Evolutionary conservation across 2,329 filamentous ascomycete species (phyloP).

Genomic region (Penicillium sp.): DNA sequence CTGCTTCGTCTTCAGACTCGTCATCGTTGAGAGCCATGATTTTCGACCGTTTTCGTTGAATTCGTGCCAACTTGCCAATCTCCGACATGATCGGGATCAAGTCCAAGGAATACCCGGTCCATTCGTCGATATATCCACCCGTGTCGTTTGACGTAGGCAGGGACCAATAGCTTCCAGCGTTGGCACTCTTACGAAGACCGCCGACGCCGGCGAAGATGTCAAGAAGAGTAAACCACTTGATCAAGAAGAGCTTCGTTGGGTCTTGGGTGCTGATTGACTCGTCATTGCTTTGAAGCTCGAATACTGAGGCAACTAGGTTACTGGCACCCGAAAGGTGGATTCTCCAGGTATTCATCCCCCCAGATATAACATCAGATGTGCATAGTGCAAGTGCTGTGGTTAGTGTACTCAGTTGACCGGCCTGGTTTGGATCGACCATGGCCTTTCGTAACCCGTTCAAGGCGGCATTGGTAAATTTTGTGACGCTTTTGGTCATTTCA

Average conservation of each 20-base stretch:
- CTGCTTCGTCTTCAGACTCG: slow-evolving; percentile 13
- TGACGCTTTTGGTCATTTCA: slow-evolving; percentile 7
- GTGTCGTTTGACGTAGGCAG: slow-evolving; percentile 9
- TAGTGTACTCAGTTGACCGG: slow-evolving; percentile 12
- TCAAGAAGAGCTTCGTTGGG: slow-evolving; percentile 11
- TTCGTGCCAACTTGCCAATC: slow-evolving; percentile 13
- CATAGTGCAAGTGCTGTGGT: slow-evolving; percentile 18
- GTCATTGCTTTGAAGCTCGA: slow-evolving; percentile 6
- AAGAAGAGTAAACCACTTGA: slow-evolving; percentile 15
- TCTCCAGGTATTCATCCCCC: slow-evolving; percentile 16
- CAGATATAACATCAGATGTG: slow-evolving; percentile 17
- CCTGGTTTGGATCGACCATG: slow-evolving; percentile 15
- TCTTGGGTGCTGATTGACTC: slow-evolving; percentile 1
- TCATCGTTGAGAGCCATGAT: slow-evolving; percentile 7
- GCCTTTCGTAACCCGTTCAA: slow-evolving; percentile 12
- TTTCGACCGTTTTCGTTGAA: slow-evolving; percentile 1
- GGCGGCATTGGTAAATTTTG: slow-evolving; percentile 15
- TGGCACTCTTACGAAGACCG: slow-evolving; percentile 13
- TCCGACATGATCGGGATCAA: slow-evolving; percentile 15
- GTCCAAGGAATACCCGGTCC: slow-evolving; percentile 17
- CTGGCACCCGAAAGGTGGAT: slow-evolving; percentile 16
- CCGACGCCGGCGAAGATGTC: slow-evolving; percentile 18
- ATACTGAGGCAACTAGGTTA: slow-evolving; percentile 12
- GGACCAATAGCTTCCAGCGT: slow-evolving; percentile 14
- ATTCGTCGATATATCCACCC: slow-evolving; percentile 16